A percentile compares a stretch with the other conserved stretches of the same genome.
phyloP scores from a whole-genome alignment of 768 basidiomycete genomes.

The Tylopilus plumbeoviolaceoides region DNA sequence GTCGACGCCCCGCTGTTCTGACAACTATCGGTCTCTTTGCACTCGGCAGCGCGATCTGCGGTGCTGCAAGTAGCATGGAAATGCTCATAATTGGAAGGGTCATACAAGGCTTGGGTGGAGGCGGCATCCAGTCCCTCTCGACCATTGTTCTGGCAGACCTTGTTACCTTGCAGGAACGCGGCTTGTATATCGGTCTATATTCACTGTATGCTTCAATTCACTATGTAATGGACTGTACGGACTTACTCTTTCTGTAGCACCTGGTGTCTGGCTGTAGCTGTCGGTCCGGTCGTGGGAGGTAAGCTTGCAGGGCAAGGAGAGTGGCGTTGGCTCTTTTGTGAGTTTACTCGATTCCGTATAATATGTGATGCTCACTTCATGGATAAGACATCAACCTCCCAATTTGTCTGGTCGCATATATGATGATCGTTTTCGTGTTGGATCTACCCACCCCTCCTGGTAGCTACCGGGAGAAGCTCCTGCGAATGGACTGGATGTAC shows the following conservation, averaged over 20 bases:
- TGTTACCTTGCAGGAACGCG: not conserved
- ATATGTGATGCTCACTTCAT: not conserved
- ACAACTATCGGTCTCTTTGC: not conserved
- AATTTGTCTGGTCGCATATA: not conserved
- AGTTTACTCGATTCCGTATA: not conserved
- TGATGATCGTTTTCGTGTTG: conserved; percentile 30
- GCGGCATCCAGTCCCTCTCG: not conserved
- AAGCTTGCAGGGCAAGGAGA: not conserved
- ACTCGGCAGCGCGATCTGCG: not conserved
- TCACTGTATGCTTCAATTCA: not conserved
- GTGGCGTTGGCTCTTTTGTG: conserved; percentile 1
- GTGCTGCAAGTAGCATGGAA: not conserved
- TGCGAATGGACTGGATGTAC: conserved; percentile 41
- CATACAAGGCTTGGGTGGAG: conserved; percentile 1
- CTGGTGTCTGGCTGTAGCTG: not conserved
- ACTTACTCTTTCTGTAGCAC: not conserved
- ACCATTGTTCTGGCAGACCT: not conserved
- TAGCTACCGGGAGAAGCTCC: conserved; percentile 32
- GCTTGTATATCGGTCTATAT: not conserved
- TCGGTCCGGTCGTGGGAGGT: not conserved
- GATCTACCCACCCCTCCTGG: conserved; percentile 33
- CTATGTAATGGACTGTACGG: not conserved
- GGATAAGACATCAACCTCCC: conserved; percentile 39
- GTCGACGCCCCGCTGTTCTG: not conserved
- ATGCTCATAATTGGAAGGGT: not conserved